Evolutionary conservation across 805 yeast genomes (phyloP), one percentile per base, ranked within the genome.

Genomic region (Saturnispora gosingensis): DNA sequence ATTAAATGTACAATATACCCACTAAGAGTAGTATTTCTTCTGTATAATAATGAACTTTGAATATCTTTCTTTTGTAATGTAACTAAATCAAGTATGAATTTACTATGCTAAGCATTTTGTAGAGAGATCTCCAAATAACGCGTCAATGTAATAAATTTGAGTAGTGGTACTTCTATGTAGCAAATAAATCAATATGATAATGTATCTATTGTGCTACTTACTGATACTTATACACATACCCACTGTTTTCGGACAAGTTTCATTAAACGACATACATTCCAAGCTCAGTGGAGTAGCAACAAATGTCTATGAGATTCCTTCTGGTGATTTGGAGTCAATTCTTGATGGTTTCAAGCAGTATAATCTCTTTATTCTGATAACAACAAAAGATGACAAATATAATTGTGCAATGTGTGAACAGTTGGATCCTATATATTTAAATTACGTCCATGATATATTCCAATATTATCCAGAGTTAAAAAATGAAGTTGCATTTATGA

Each of bases 341-440:
- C 63, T 78, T 32, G 57, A 65, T 2, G 85, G 83, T 1, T 67
- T 73, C 3, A 68, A 80, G 48, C 81, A 76, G 45, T 77, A 80
- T 62, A 77, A 65, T 57, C 65, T 80, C 7, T 65, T 83, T 2
- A 50, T 81, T 0, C 63, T 75, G n/a, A 67, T 82, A 40, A 82
- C 88, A 0, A 74, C 86, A 3, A 60, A 74, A 0, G 63, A 61
- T 39, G 67, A 66, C 5, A 60, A 68, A 22, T 72, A 73, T 50
- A 69, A 67, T 0, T 83, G 88, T 57, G 65, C 53, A 0, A 57
- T 71, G 28, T 84, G 91, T 59, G 53, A 50, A 18, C 68, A 64
- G 6, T 68, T 83, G 52, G 70, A 71, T 35, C 67, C 70, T 0
- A 67, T 74, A 2, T 66, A 72, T 38, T 61, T 69, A 6, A 61